A percentile compares a stretch with the other conserved stretches of the same genome.
Evolutionary conservation across 495 filamentous ascomycete species (phyloP).

Genomic region (Neurospora sp.): DNA sequence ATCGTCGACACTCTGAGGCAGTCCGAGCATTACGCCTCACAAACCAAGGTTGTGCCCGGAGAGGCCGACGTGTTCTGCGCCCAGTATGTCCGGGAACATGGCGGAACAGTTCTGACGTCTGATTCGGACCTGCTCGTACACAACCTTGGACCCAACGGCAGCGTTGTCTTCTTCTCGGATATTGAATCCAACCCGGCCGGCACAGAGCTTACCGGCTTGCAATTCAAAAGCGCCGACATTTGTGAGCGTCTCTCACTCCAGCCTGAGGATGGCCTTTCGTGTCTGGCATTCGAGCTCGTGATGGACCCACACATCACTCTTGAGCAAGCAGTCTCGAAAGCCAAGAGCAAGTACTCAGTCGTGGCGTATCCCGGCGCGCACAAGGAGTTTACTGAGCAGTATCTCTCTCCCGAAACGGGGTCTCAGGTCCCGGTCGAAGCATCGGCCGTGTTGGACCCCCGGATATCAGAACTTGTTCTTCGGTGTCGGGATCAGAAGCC

Average conservation of each 20-base stretch:
- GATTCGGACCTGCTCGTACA: conserved; percentile 70
- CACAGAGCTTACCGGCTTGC: conserved; percentile 23
- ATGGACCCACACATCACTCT: conserved; percentile 23
- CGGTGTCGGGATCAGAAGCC: conserved; percentile 21
- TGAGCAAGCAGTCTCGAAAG: conserved; percentile 17
- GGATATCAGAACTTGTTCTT: conserved; percentile 38
- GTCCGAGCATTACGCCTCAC: conserved; percentile 32
- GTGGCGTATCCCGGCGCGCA: conserved; percentile 19
- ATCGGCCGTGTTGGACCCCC: conserved; percentile 29
- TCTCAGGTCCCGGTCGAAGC: background rate
- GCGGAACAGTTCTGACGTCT: conserved; percentile 49
- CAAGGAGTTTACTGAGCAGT: conserved; percentile 34
- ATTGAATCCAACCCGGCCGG: conserved; percentile 17
- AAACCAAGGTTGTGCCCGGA: conserved; percentile 50
- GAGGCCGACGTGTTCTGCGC: conserved; percentile 68
- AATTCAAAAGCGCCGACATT: conserved; percentile 28
- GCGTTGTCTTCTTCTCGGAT: conserved; percentile 50
- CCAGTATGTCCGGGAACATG: conserved; percentile 35
- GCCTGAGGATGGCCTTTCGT: conserved; percentile 12
- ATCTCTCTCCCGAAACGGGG: conserved; percentile 17
- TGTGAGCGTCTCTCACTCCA: conserved; percentile 26
- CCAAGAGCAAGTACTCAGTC: conserved; percentile 12
- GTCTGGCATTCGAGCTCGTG: conserved; percentile 31
- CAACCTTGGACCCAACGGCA: conserved; percentile 47
- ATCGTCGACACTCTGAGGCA: conserved; percentile 51